Evolutionary conservation across 1,139 yeast species (phyloP), one percentile per base, ranked within the genome.

Genomic region (Kodamaea fungicola): DNA sequence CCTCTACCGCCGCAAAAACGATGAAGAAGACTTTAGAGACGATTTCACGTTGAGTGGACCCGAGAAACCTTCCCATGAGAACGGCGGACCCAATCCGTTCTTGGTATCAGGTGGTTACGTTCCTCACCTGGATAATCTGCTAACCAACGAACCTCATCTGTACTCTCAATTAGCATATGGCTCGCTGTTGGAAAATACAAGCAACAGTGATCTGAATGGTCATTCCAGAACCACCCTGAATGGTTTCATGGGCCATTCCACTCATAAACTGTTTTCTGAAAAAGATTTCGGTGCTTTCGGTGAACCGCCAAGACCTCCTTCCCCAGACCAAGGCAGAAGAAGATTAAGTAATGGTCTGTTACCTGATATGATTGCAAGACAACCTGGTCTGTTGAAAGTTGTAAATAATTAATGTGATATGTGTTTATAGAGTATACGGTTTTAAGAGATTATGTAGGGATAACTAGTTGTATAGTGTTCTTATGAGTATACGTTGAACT

Each of bases 341-440:
- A 66, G 85, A 44, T 72, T 82, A 46, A 80, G 87, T 54, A 77
- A 81, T 45, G 83, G 85, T 7, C 79, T 85, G n/a, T 62, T 82
- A 45, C 89, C 88, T 0, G 88, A 82, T 56, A 70, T 71, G 74
- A 64, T 64, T 39, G 65, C 71, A n/a, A 55, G 72, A 39, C 63
- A 64, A 36, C 71, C 71, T 4, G 71, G 74, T 12, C 64, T 72
- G 9, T 58, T 71, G 39, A 70, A 71, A 52, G 76, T 71, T 41
- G 75, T 71, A 19, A 71, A 71, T 51, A 64, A 63, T 41, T 67
- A 52, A 48, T 23, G 12, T 8, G 12, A 3, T 27, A 16, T 16
- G 19, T 16, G 19, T 16, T 16, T 16, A 16, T 16, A 16, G 19
- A 16, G 19, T 16, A 16, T 16, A 16, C 19, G 19, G 19, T 16